Percentiles rank a stretch among this genome's conserved stretches.
These are phyloP conservation scores for Camelina laxa DNA, from an alignment of 345 rosid species.

Conservation along the genomic window DNA sequence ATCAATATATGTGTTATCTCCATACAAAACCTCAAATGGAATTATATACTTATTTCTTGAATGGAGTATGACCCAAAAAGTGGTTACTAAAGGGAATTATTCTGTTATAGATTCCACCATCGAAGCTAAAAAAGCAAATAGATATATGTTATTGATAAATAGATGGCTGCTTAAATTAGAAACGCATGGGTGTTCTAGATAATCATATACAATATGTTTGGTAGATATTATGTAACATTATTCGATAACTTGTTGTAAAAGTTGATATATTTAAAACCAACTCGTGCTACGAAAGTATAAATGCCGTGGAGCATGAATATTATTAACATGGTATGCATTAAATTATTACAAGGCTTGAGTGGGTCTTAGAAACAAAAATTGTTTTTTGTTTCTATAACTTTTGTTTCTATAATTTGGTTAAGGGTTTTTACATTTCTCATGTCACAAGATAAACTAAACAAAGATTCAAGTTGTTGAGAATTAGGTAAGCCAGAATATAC, in stretches of 20 bases:
- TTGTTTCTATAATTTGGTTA: not conserved
- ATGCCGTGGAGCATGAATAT: slow-evolving; percentile 10
- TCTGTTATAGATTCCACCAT: slow-evolving; percentile 39
- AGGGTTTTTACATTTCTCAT: not conserved
- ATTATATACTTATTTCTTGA: not conserved
- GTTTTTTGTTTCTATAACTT: not conserved
- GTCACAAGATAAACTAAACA: not conserved
- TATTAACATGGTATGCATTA: not conserved
- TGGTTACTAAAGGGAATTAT: slow-evolving; percentile 20
- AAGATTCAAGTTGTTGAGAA: not conserved
- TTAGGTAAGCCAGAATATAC: not conserved
- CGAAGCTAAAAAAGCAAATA: slow-evolving; percentile 24
- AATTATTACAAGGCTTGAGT: not conserved
- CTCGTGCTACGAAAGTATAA: not conserved
- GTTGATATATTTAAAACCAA: slow-evolving; percentile 16
- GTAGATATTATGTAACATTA: not conserved
- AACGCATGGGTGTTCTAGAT: slow-evolving; percentile 33
- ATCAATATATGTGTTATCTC: slow-evolving; percentile 11
- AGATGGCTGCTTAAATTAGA: slow-evolving; percentile 31
- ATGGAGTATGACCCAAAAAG: slow-evolving; percentile 22
- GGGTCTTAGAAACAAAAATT: not conserved
- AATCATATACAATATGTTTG: slow-evolving; percentile 15
- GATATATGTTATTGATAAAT: slow-evolving; percentile 16
- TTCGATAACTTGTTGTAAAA: not conserved
- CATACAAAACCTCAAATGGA: slow-evolving; percentile 24